Evolutionary conservation across 371 early-diverging fungal genomes (phyloP).

Genomic region (Actinomortierella ambigua): DNA sequence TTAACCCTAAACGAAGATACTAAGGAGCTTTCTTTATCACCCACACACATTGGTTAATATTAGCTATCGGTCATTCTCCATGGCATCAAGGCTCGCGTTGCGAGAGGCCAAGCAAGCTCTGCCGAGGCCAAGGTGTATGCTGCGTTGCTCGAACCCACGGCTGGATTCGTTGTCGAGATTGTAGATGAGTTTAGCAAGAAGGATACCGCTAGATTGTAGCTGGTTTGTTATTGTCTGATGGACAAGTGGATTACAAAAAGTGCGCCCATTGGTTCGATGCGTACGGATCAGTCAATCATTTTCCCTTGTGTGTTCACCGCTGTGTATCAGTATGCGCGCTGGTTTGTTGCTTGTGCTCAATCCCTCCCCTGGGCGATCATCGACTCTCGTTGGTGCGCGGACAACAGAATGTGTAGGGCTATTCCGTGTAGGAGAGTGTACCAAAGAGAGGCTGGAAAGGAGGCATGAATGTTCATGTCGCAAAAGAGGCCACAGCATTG

Average conservation of each 20-base stretch:
- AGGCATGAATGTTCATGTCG: too few relatives aligned
- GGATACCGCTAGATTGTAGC: background rate
- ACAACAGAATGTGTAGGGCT: too few relatives aligned
- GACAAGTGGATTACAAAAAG: too few relatives aligned
- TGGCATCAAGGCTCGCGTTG: constrained; percentile 89
- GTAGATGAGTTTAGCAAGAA: constrained; percentile 10
- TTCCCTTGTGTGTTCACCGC: background rate
- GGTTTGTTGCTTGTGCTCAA: background rate
- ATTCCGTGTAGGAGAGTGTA: too few relatives aligned
- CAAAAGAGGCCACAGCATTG: too few relatives aligned
- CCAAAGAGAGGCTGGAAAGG: too few relatives aligned
- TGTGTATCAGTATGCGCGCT: constrained; percentile 2
- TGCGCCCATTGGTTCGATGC: too few relatives aligned
- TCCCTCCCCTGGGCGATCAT: too few relatives aligned
- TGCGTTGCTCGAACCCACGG: constrained; percentile 26
- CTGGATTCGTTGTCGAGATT: constrained; percentile 22
- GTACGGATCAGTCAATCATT: background rate
- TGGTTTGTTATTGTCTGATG: background rate
- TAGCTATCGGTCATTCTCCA: constrained; percentile 80
- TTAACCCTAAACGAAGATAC: too few relatives aligned
- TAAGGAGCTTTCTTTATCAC: too few relatives aligned
- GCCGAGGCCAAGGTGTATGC: constrained; percentile 67
- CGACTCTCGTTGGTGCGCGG: background rate
- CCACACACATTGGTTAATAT: constrained; percentile 35
- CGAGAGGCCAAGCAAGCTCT: constrained; percentile 85